Evolutionary conservation across 805 yeast genomes (phyloP).

Genomic region (Starmerella cellae): DNA sequence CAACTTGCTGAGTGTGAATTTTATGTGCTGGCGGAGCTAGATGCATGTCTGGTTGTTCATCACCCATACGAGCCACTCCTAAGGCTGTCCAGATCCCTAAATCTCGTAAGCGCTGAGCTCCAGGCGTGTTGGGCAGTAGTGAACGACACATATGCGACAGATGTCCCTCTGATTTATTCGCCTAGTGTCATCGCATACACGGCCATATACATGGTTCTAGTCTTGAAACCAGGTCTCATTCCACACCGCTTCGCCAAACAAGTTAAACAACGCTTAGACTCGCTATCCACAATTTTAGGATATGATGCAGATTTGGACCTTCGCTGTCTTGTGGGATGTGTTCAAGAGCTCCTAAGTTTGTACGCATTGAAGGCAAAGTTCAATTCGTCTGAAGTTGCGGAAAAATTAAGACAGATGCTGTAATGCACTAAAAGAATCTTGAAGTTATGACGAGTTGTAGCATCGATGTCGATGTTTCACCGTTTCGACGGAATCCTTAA

Average conservation of each 20-base stretch:
- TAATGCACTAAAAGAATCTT: no score
- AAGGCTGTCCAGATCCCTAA: constrained; percentile 41
- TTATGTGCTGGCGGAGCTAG: constrained; percentile 76
- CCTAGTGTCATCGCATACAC: constrained; percentile 82
- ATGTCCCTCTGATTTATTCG: constrained; percentile 65
- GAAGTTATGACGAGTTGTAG: no score
- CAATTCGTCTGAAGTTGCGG: constrained; percentile 28
- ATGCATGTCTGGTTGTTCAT: constrained; percentile 29
- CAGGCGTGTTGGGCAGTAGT: constrained; percentile 83
- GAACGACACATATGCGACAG: constrained; percentile 82
- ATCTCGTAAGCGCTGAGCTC: constrained; percentile 38
- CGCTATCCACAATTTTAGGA: constrained; percentile 54
- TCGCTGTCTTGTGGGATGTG: constrained; percentile 62
- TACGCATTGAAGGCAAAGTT: constrained; percentile 83
- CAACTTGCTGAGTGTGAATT: constrained; percentile 93
- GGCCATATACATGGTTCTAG: constrained; percentile 65
- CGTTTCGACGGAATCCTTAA: no score
- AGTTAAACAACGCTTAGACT: constrained; percentile 36
- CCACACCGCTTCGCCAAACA: constrained; percentile 27
- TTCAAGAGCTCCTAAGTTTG: constrained; percentile 69
- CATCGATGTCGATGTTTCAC: no score
- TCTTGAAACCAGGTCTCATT: constrained; percentile 32
- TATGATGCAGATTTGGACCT: constrained; percentile 58
- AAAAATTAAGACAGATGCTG: constrained; percentile 7
- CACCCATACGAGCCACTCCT: constrained; percentile 33